Percentiles rank a stretch among this genome's conserved stretches.
Evolutionary conservation across 1,284 basidiomycete species (phyloP).

Genomic region (Rugosomyces carneus): DNA sequence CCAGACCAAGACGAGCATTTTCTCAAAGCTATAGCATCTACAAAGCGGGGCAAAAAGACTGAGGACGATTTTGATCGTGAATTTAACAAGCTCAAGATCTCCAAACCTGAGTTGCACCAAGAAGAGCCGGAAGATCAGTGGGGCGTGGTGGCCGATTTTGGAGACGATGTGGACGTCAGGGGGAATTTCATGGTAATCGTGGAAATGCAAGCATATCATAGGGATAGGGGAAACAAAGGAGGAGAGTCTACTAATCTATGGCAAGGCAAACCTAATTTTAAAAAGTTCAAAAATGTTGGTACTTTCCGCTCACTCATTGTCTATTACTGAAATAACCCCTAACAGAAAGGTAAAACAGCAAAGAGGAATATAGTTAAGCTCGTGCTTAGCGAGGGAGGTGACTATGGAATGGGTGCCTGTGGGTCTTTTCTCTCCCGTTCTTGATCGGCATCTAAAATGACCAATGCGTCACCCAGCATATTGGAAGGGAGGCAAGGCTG

Average conservation of each 20-base stretch:
- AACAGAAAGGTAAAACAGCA: constrained; percentile 23
- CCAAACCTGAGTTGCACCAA: constrained; percentile 52
- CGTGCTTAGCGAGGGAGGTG: constrained; percentile 43
- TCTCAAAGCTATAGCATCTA: constrained; percentile 68
- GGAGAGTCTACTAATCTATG: constrained; percentile 34
- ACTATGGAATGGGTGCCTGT: constrained; percentile 55
- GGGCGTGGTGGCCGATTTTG: constrained; percentile 69
- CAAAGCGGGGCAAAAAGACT: constrained; percentile 56
- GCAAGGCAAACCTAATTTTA: constrained; percentile 69
- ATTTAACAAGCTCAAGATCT: constrained; percentile 77
- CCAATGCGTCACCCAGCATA: constrained; percentile 33
- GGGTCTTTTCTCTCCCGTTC: constrained; percentile 15
- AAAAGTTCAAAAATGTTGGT: constrained; percentile 80
- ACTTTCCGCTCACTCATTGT: background rate
- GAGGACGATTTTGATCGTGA: constrained; percentile 80
- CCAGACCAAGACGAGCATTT: constrained; percentile 65
- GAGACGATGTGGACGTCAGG: constrained; percentile 51
- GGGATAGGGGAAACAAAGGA: constrained; percentile 15
- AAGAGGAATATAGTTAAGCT: constrained; percentile 43
- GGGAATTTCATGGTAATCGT: constrained; percentile 87
- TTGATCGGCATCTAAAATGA: constrained; percentile 4
- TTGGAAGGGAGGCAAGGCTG: constrained; percentile 38
- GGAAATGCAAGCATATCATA: constrained; percentile 56
- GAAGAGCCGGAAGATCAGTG: constrained; percentile 47
- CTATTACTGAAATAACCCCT: constrained; percentile 18